Base-by-base conservation (phyloP, 108 stramenopile species). In the Pseudonitzschia delicatissima region DNA sequence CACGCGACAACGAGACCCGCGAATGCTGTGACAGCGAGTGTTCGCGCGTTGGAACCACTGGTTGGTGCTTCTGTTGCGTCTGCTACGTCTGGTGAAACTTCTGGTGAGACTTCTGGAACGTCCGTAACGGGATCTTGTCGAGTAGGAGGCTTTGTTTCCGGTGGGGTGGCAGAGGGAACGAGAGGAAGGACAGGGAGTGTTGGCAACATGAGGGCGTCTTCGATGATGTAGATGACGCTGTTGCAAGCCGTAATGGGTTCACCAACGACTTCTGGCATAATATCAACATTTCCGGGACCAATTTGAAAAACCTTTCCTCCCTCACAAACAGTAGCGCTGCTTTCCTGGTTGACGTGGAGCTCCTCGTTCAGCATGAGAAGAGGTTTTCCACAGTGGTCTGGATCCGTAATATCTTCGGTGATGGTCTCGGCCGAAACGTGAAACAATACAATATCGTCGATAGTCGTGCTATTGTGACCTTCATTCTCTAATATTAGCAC, bases 291-390 rank as follows among this genome's bases (percentile, higher is more conserved):
- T 55, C 53, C 53, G 31, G 53, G 53, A 33, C 53, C 53, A 8
- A 55, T 29, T 28, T 55, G 53, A 27, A 28, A 34, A 6, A 55
- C 31, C 4, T 32, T 33, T 18, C 23, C 27, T 25, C 27, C 53
- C 9, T n/a, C 53, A 29, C 53, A 55, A 8, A 17, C 31, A 27
- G 53, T 55, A 28, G 26, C 6, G 12, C 53, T 55, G 0, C 8
- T 55, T 28, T 55, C 53, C 4, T 32, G 53, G 26, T 55, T 55
- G 17, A 55, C 32, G 13, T 31, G 29, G 17, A 55, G 29, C 5
- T 55, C 53, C n/a, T 55, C 31, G 53, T 55, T 55, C 25, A 55
- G n/a, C 53, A 55, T 55, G 15, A 27, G 1, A 12, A 55, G 53
- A 28, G 25, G 6, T 8, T 12, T 25, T 11, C 27, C 27, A 28